These are phyloP conservation scores for Saccharum officinarum DNA, from an alignment of 176 grass and related monocot species.

Conservation along the genomic window DNA sequence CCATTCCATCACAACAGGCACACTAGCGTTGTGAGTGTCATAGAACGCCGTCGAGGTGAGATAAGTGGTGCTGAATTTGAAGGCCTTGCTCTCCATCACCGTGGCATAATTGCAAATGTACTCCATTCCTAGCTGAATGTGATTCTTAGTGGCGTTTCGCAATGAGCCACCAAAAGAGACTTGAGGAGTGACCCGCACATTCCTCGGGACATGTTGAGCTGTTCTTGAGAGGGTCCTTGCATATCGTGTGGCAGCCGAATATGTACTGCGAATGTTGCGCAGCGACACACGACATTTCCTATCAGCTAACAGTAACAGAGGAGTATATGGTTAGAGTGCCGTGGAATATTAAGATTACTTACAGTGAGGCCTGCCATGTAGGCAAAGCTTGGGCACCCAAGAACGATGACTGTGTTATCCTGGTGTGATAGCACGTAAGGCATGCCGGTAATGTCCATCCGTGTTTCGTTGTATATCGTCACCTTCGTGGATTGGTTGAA, in stretches of 20 bases:
- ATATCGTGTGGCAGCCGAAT: neutral
- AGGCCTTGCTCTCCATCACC: neutral
- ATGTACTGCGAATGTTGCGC: neutral
- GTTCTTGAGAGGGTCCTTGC: neutral
- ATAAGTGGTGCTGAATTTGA: conserved; percentile 18
- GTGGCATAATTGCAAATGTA: neutral
- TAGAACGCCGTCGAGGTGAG: conserved; percentile 15
- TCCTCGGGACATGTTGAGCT: neutral
- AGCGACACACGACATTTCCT: too few species aligned
- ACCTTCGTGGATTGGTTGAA: fast-evolving
- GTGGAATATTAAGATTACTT: too few species aligned
- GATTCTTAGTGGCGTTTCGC: neutral
- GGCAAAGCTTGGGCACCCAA: neutral
- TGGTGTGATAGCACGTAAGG: neutral
- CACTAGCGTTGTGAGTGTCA: fast-evolving
- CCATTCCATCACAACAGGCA: conserved; percentile 27
- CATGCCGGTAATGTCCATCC: neutral
- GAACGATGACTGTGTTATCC: neutral
- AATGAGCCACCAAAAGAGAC: neutral
- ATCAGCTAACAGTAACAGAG: too few species aligned
- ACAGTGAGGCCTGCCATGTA: too few species aligned
- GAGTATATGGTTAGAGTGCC: too few species aligned
- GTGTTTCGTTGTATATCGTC: fast-evolving
- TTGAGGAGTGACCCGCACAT: fast-evolving
- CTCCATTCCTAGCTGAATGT: too few species aligned